Evolutionary conservation across 2,329 filamentous ascomycete genomes (phyloP).

Genomic region (Lomentospora prolificans): DNA sequence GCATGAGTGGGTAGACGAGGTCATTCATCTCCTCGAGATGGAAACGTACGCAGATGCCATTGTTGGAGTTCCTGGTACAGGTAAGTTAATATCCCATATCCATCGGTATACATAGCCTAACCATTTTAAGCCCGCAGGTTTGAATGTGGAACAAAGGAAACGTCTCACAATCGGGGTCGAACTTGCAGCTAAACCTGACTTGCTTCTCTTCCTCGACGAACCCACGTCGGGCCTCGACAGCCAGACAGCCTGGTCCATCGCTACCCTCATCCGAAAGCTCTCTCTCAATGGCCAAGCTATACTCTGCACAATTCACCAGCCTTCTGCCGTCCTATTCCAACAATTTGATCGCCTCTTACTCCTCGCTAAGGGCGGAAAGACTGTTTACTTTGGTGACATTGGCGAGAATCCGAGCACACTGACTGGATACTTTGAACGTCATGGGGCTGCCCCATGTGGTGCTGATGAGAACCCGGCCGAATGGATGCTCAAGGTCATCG

Average conservation of each 20-base stretch:
- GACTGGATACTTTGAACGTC: slow-evolving; percentile 48
- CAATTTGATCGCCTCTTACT: slow-evolving; percentile 45
- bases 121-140: background rate
- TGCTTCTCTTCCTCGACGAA: slow-evolving; percentile 68
- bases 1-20: slow-evolving; percentile 19
- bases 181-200: slow-evolving; percentile 60
- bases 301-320: slow-evolving; percentile 37
- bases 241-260: slow-evolving; percentile 68
- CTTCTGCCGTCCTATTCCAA: slow-evolving; percentile 32
- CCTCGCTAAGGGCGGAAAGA: slow-evolving; percentile 44
- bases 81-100: slow-evolving; percentile 5
- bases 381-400: slow-evolving; percentile 44
- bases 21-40: slow-evolving; percentile 25
- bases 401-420: slow-evolving; percentile 35
- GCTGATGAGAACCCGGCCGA: slow-evolving; percentile 54
- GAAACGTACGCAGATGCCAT: slow-evolving; percentile 61
- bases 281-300: slow-evolving; percentile 34
- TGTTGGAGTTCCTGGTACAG: slow-evolving; percentile 57
- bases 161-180: slow-evolving; percentile 69
- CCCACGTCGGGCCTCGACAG: slow-evolving; percentile 68
- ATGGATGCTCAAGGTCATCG: slow-evolving; percentile 47
- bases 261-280: slow-evolving; percentile 58
- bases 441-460: slow-evolving; percentile 46
- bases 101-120: background rate
- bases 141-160: slow-evolving; percentile 34